phyloP scores from a whole-genome alignment of 2,329 filamentous ascomycete species.

The Ascochyta koolunga region DNA sequence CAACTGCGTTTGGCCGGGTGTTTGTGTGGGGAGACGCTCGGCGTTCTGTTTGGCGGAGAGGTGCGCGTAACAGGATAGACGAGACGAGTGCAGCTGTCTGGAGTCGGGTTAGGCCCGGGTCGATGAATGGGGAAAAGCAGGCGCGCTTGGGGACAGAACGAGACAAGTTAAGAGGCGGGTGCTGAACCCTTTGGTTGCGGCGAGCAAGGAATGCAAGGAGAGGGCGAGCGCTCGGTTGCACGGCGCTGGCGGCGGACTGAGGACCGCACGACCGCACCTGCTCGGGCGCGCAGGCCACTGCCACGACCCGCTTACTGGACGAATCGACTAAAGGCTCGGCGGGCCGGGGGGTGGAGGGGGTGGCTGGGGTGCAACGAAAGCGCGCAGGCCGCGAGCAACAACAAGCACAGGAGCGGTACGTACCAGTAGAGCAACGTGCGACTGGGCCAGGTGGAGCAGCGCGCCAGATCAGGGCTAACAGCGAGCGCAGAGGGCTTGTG shows the following conservation, averaged over 20 bases:
- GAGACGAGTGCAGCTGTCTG: constrained; percentile 26
- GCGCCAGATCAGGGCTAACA: constrained; percentile 9
- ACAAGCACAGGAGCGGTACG: constrained; percentile 23
- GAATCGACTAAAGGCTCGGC: constrained; percentile 14
- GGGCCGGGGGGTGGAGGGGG: constrained; percentile 15
- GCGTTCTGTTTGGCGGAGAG: constrained; percentile 27
- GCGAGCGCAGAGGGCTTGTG: constrained; percentile 23
- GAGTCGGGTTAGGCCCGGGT: constrained; percentile 42
- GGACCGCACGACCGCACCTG: constrained; percentile 10
- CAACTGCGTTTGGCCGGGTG: constrained; percentile 48
- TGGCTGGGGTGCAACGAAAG: constrained; percentile 19
- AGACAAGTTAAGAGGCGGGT: constrained; percentile 38
- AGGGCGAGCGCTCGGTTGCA: constrained; percentile 38
- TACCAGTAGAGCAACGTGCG: constrained; percentile 20
- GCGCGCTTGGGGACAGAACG: constrained; percentile 44
- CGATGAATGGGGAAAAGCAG: constrained; percentile 47
- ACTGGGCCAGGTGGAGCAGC: constrained; percentile 6
- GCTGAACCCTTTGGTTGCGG: constrained; percentile 43
- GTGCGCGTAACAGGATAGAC: constrained; percentile 36
- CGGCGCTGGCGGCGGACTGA: constrained; percentile 29
- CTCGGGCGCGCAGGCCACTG: constrained; percentile 14
- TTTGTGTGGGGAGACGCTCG: constrained; percentile 45
- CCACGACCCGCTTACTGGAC: not conserved
- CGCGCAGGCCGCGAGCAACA: constrained; percentile 15
- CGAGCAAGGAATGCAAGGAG: constrained; percentile 47